Percentiles rank a stretch among this genome's conserved stretches.
Evolutionary conservation across 257 asterid species (phyloP).

Genomic region (Solanum commersonii): DNA sequence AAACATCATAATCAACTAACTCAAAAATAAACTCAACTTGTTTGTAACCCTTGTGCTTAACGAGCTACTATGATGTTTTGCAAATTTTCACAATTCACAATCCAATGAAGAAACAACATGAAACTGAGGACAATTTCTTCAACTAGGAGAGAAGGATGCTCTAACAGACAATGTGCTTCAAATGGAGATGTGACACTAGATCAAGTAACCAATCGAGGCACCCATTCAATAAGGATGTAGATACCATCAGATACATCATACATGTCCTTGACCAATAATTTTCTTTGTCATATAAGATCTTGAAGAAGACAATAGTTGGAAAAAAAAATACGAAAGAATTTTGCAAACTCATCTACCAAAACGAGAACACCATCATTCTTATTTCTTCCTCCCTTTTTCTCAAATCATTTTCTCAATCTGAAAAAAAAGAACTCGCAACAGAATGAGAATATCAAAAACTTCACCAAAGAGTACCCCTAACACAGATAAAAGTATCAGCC

Average conservation of each 20-base stretch:
- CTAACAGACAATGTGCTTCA: neutral
- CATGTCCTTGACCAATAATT: neutral
- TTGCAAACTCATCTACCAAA: neutral
- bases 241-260: neutral
- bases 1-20: neutral
- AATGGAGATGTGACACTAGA: neutral
- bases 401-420: neutral
- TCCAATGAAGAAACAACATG: neutral
- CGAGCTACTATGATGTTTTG: neutral
- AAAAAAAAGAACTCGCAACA: neutral
- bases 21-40: neutral
- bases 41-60: neutral
- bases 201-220: neutral
- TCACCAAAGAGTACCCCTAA: neutral
- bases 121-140: neutral
- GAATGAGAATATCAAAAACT: neutral
- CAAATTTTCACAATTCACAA: neutral
- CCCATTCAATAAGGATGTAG: neutral
- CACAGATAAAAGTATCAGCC: neutral
- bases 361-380: neutral
- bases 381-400: neutral
- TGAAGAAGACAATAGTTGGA: neutral
- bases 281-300: neutral
- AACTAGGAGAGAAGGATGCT: neutral
- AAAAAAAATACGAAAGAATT: neutral